A percentile compares a stretch with the other conserved stretches of the same genome.
Conservation (phyloP, 768 basidiomycete genomes). For the Cantharellus cinnabarinus region DNA sequence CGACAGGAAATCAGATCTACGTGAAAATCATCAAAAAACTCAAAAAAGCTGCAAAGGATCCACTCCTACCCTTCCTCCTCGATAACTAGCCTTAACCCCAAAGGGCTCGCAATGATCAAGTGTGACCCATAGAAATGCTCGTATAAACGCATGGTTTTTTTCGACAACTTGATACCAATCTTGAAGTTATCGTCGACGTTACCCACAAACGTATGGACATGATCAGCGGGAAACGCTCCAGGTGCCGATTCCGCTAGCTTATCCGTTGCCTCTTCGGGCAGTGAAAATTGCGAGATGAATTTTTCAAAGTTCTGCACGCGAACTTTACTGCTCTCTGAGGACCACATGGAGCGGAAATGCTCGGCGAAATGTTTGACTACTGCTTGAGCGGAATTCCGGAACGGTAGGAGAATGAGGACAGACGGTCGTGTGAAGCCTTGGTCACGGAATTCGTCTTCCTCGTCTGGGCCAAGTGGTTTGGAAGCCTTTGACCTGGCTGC, state of each 20-base stretch:
- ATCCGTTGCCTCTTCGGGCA: slow-evolving; percentile 62
- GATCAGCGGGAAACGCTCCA: slow-evolving; percentile 68
- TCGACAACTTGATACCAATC: slow-evolving; percentile 78
- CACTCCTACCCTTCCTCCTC: slow-evolving; percentile 75
- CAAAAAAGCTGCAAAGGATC: background rate
- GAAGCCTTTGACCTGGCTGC: slow-evolving; percentile 32
- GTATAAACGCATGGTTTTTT: slow-evolving; percentile 82
- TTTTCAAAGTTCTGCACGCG: slow-evolving; percentile 80
- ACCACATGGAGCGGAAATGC: slow-evolving; percentile 43
- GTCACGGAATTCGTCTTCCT: slow-evolving; percentile 49
- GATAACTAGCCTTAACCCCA: slow-evolving; percentile 75
- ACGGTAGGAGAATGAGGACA: slow-evolving; percentile 76
- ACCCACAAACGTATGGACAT: slow-evolving; percentile 86
- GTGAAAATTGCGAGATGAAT: slow-evolving; percentile 61
- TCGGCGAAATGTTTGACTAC: slow-evolving; percentile 67
- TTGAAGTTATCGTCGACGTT: slow-evolving; percentile 93
- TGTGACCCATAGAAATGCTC: slow-evolving; percentile 81
- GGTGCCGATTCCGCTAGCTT: slow-evolving; percentile 54
- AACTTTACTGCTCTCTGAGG: background rate
- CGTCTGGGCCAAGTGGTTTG: slow-evolving; percentile 22
- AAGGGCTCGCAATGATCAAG: slow-evolving; percentile 78
- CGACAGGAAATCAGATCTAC: slow-evolving; percentile 76
- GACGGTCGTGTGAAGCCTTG: slow-evolving; percentile 97
- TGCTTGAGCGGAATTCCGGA: slow-evolving; percentile 67
- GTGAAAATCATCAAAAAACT: slow-evolving; percentile 14